phyloP scores from a whole-genome alignment of 2,329 filamentous ascomycete species.

The Ascochyta viciae-villosae region DNA sequence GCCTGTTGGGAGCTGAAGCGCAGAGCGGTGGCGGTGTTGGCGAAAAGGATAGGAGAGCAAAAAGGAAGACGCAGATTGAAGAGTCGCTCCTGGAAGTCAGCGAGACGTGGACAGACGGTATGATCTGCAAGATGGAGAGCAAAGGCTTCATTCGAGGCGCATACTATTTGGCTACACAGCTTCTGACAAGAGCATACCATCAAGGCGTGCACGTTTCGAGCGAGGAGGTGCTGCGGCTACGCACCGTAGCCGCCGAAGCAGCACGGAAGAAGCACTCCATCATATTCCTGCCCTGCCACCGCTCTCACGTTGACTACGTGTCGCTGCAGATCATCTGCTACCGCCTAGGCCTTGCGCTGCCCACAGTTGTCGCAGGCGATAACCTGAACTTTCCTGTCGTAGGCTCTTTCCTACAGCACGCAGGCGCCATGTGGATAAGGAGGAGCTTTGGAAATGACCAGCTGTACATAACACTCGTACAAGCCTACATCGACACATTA shows the following conservation, averaged over 20 bases:
- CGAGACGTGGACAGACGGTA: conserved; percentile 85
- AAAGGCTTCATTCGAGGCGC: conserved; percentile 89
- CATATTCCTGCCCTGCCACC: conserved; percentile 92
- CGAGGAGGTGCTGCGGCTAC: conserved; percentile 85
- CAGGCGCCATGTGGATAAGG: conserved; percentile 95
- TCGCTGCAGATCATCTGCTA: conserved; percentile 96
- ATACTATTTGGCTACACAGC: conserved; percentile 87
- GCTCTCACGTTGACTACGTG: conserved; percentile 96
- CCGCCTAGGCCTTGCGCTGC: conserved; percentile 84
- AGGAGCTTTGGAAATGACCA: conserved; percentile 91
- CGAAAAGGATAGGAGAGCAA: conserved; percentile 61
- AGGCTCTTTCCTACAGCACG: conserved; percentile 89
- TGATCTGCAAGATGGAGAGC: conserved; percentile 99
- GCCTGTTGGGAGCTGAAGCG: conserved; percentile 54
- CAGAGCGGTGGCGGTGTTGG: conserved; percentile 41
- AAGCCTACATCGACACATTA: conserved; percentile 92
- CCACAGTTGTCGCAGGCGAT: conserved; percentile 92
- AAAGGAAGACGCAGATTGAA: conserved; percentile 74
- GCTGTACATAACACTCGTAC: conserved; percentile 89
- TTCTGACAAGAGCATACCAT: conserved; percentile 91
- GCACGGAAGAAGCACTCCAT: conserved; percentile 91
- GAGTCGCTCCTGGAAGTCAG: conserved; percentile 78
- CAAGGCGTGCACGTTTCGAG: conserved; percentile 97
- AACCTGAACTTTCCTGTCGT: conserved; percentile 95
- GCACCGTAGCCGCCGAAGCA: conserved; percentile 82